Evolutionary conservation across 305 asterid genomes (phyloP), one percentile per base, ranked within the genome.

Genomic region (Fraxinus platypoda): DNA sequence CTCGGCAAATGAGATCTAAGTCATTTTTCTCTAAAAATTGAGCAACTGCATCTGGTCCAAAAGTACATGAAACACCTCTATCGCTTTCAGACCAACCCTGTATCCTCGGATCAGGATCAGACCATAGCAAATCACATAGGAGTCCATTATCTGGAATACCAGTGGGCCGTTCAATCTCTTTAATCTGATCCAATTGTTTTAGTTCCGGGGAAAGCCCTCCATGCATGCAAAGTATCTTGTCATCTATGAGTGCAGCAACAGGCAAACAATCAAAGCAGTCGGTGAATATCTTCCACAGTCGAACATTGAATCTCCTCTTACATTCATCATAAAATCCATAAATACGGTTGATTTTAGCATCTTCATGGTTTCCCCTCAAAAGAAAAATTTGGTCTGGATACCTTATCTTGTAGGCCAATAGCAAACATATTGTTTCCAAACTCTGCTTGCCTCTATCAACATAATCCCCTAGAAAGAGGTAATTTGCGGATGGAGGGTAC

Each of bases 381-480:
- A 94, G 96, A 85, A 82, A 90, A 26, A 94, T 82, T 80, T 87
- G 93, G 77, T 92, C 90, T 0, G 98, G 98, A 71, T 94, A 88
- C 80, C 92, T 88, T 83, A 93, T 90, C 83, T 94, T 94, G 89
- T 90, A 94, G 49, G 97, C 97, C 89, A 94, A 82, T 68, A 94
- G 86, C 81, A 94, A 82, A 86, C 98, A 94, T 87, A 94, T 94
- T 3, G 98, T 94, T 83, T 94, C 98, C 83, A 94, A 87, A 84
- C 98, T 94, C 87, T 92, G 96, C 84, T 91, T 94, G 89, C 98
- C 98, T 81, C 97, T 82, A 81, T 94, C 98, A 3, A 93, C 98
- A 68, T 94, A 94, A 74, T 94, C 97, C 26, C 98, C 98, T 0
- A 94, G 92, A 85, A 94, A 94, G 80, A 94, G 93, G 86, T 94